phyloP scores from a whole-genome alignment of 305 asterid genomes.

The Andrographis paniculata region DNA sequence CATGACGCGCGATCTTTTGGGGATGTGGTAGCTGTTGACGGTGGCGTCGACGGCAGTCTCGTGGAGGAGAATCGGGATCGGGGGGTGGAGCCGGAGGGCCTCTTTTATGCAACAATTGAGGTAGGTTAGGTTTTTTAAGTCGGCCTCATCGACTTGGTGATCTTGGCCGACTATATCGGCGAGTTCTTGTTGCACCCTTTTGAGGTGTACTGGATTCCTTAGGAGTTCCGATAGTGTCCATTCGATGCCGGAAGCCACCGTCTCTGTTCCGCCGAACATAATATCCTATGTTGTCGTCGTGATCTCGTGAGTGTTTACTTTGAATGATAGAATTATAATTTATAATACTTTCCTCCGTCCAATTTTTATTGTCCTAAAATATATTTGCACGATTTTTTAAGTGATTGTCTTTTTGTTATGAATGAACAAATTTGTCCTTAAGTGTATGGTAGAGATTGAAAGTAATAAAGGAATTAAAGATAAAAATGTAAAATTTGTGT shows the following conservation, averaged over 20 bases:
- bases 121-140: slow-evolving; percentile 49
- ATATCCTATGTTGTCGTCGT: slow-evolving; percentile 68
- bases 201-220: slow-evolving; percentile 49
- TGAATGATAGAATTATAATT: too few species aligned
- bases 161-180: slow-evolving; percentile 43
- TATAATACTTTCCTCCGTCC: too few species aligned
- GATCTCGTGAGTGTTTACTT: too few species aligned
- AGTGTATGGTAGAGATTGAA: too few species aligned
- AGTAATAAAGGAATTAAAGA: too few species aligned
- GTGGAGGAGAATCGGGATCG: slow-evolving; percentile 86
- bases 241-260: slow-evolving; percentile 80
- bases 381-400: too few species aligned
- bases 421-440: too few species aligned
- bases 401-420: too few species aligned
- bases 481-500: too few species aligned
- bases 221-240: slow-evolving; percentile 79
- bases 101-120: slow-evolving; percentile 68
- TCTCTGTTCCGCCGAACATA: slow-evolving; percentile 94
- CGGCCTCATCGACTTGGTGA: slow-evolving; percentile 57
- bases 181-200: slow-evolving; percentile 56
- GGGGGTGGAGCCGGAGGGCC: slow-evolving; percentile 86
- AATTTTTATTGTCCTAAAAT: too few species aligned
- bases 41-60: slow-evolving; percentile 56
- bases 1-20: slow-evolving; percentile 56
- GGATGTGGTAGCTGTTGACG: slow-evolving; percentile 55